Conservation (phyloP, 441 rosid species). For the Aquilaria agallochum region DNA sequence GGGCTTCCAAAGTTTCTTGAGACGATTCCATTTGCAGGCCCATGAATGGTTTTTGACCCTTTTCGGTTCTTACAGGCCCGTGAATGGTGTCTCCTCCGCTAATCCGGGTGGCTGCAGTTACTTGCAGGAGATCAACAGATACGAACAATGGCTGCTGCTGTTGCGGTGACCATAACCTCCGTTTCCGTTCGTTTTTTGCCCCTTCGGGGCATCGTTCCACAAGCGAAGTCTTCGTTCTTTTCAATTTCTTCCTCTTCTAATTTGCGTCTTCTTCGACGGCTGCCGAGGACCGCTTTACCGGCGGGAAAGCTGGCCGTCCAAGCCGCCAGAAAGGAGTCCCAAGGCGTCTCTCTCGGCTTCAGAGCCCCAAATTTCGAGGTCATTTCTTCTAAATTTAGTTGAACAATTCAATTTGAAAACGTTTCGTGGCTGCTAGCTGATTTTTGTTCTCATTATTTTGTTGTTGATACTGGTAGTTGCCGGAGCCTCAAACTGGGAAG, state of each 20-base stretch:
- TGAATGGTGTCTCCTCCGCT: too few relatives aligned
- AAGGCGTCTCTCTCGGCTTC: slow-evolving; percentile 52
- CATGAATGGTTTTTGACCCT: not conserved
- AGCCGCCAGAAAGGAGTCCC: slow-evolving; percentile 64
- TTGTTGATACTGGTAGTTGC: slow-evolving; percentile 35
- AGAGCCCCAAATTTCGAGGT: slow-evolving; percentile 71
- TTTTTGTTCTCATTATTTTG: slow-evolving; percentile 5
- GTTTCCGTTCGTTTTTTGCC: slow-evolving; percentile 17
- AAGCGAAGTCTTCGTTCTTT: slow-evolving; percentile 10
- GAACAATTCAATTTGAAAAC: not conserved
- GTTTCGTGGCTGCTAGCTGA: not conserved
- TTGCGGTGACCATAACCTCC: slow-evolving; percentile 15
- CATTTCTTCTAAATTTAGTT: not conserved
- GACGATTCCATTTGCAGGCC: too few relatives aligned
- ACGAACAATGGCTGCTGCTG: slow-evolving; percentile 16
- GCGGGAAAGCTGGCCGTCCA: slow-evolving; percentile 39
- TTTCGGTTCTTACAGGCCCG: too few relatives aligned
- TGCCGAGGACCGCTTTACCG: slow-evolving; percentile 21
- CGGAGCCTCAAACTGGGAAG: slow-evolving; percentile 80
- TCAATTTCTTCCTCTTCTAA: slow-evolving; percentile 15
- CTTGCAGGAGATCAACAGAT: too few relatives aligned
- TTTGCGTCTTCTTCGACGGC: slow-evolving; percentile 23
- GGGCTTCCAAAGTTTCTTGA: not conserved
- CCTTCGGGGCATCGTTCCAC: slow-evolving; percentile 13
- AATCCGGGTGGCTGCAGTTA: too few relatives aligned